A percentile compares a stretch with the other conserved stretches of the same genome.
Conservation (phyloP, 129 eudicot species). For the Daucus carota region DNA sequence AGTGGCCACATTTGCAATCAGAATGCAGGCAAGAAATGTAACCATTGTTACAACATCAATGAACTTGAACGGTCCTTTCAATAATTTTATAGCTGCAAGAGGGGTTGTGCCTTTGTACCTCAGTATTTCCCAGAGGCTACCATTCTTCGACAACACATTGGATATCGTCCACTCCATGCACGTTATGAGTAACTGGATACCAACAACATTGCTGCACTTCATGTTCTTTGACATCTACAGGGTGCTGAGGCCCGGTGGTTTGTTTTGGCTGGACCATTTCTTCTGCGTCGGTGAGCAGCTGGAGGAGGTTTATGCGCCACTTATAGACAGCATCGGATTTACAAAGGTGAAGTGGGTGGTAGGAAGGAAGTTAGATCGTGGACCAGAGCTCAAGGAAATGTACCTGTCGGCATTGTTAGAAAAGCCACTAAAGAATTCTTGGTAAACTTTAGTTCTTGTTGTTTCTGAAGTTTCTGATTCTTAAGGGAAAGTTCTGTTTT, state of each 20-base stretch:
- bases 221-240: conserved; percentile 54
- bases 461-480: neutral
- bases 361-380: conserved; percentile 51
- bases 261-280: conserved; percentile 74
- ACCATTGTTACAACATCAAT: conserved; percentile 59
- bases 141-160: conserved; percentile 62
- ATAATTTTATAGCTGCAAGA: conserved; percentile 55
- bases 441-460: conserved; percentile 23
- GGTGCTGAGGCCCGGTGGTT: conserved; percentile 64
- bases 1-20: conserved; percentile 52
- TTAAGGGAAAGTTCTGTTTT: neutral
- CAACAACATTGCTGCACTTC: conserved; percentile 45
- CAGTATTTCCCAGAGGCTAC: conserved; percentile 58
- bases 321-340: conserved; percentile 51
- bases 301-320: conserved; percentile 40
- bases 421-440: conserved; percentile 48
- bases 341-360: conserved; percentile 46
- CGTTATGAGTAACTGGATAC: conserved; percentile 74
- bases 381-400: conserved; percentile 46
- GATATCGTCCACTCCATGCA: conserved; percentile 73
- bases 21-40: conserved; percentile 56
- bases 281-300: conserved; percentile 52
- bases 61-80: conserved; percentile 66
- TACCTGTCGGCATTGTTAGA: conserved; percentile 65
- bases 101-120: conserved; percentile 60